Evolutionary conservation across 441 rosid genomes (phyloP), one percentile per base, ranked within the genome.

Genomic region (Breynia disticha): DNA sequence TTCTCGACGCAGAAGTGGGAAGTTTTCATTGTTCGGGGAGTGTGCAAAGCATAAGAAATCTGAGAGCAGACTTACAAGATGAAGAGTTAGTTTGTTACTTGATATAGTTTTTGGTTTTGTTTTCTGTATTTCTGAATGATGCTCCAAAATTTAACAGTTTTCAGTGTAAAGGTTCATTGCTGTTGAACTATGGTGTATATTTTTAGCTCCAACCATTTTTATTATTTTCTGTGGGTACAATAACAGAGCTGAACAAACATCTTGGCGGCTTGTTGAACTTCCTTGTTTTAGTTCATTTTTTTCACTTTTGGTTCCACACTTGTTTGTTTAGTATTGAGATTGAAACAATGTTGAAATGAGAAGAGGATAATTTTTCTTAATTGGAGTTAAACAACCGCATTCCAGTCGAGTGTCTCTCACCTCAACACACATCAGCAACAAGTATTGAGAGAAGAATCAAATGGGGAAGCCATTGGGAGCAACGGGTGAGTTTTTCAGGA

Each of bases 401-500:
- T n/a, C n/a, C n/a, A n/a, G n/a, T n/a, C n/a, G n/a, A n/a, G n/a
- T n/a, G n/a, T n/a, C n/a, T n/a, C n/a, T n/a, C n/a, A n/a, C n/a
- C n/a, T n/a, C n/a, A n/a, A n/a, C n/a, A n/a, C n/a, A n/a, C n/a
- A n/a, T n/a, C n/a, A n/a, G n/a, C n/a, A n/a, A n/a, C n/a, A n/a
- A n/a, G n/a, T n/a, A n/a, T n/a, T n/a, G n/a, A n/a, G n/a, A n/a
- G n/a, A n/a, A n/a, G n/a, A n/a, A 28, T 28, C 35, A 63, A 58
- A 80, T 77, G 90, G 78, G 80, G 62, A 84, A 84, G 38, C 75
- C 77, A 52, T 61, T 82, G 70, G 90, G 93, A 32, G 67, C 82
- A 0, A 90, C 97, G 0, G 97, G 96, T 1, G 95, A 90, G 61
- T 90, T 90, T 74, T 90, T 90, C 87, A 78, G 70, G 81, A 79